Evolutionary conservation across 2,329 filamentous ascomycete species (phyloP).

Genomic region (Epichloe coenophiala): DNA sequence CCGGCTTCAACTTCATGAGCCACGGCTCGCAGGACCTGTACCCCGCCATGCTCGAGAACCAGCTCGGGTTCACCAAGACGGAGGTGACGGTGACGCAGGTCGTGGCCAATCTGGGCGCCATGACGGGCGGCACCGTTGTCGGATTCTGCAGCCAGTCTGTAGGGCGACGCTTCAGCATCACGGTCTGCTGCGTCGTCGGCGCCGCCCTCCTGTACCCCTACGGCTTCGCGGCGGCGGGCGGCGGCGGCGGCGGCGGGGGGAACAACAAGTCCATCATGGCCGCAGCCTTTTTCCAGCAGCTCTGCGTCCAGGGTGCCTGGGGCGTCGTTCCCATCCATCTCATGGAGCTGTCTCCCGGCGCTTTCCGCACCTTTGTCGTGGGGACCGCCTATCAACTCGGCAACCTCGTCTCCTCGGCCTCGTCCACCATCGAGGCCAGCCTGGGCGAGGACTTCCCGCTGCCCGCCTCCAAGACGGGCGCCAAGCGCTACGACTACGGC

Average conservation of each 20-base stretch:
- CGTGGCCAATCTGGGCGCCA: slow-evolving; percentile 57
- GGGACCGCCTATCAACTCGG: slow-evolving; percentile 66
- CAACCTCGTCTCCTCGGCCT: slow-evolving; percentile 57
- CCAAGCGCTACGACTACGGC: slow-evolving; percentile 56
- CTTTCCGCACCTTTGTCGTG: slow-evolving; percentile 61
- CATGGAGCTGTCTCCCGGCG: slow-evolving; percentile 61
- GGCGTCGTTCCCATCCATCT: slow-evolving; percentile 65
- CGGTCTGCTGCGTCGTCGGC: slow-evolving; percentile 48
- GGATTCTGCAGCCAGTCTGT: slow-evolving; percentile 58
- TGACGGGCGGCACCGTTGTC: slow-evolving; percentile 51
- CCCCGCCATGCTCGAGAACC: slow-evolving; percentile 44
- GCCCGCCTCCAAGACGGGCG: slow-evolving; percentile 33
- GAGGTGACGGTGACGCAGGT: slow-evolving; percentile 58
- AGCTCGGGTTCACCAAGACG: slow-evolving; percentile 38
- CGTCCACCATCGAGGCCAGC: slow-evolving; percentile 62
- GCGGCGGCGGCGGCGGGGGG: slow-evolving; percentile 13
- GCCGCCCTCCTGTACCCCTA: slow-evolving; percentile 77
- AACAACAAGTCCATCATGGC: slow-evolving; percentile 56
- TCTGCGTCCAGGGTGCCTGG: slow-evolving; percentile 67
- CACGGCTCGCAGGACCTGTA: slow-evolving; percentile 58
- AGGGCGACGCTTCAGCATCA: slow-evolving; percentile 55
- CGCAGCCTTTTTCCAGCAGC: slow-evolving; percentile 73
- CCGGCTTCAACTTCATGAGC: slow-evolving; percentile 85
- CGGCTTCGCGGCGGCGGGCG: slow-evolving; percentile 50
- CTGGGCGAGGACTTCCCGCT: slow-evolving; percentile 66